phyloP scores from a whole-genome alignment of 2,329 filamentous ascomycete genomes.

The Aspergillus alliaceus region DNA sequence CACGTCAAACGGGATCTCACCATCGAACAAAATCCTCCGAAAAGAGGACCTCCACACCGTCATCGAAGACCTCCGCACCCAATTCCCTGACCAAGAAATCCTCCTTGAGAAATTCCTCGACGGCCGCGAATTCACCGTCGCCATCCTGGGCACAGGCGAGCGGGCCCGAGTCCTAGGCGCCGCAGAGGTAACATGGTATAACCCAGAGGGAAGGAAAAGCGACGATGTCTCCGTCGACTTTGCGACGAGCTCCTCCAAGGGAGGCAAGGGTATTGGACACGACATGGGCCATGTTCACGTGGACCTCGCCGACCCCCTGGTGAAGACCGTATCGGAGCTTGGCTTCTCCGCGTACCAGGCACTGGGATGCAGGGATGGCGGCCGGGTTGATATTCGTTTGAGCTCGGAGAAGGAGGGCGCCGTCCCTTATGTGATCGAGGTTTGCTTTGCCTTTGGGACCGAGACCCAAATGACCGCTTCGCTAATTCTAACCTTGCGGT shows the following conservation, averaged over 20 bases:
- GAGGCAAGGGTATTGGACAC: neutral
- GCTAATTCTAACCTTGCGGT: neutral
- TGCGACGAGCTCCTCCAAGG: constrained; percentile 9
- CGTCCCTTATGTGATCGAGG: constrained; percentile 15
- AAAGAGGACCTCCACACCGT: constrained; percentile 6
- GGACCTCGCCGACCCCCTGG: constrained; percentile 7
- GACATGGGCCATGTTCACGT: constrained; percentile 3
- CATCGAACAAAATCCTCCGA: constrained; percentile 13
- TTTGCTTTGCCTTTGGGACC: neutral
- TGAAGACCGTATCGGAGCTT: constrained; percentile 9
- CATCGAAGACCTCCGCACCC: constrained; percentile 13
- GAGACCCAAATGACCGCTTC: neutral
- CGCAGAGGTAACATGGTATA: constrained; percentile 14
- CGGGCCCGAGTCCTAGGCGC: constrained; percentile 17
- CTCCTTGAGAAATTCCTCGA: constrained; percentile 22
- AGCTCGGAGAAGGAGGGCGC: neutral
- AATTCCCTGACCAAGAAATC: constrained; percentile 15
- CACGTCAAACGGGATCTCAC: constrained; percentile 19
- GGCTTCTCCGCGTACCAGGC: constrained; percentile 12
- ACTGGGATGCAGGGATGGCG: constrained; percentile 15
- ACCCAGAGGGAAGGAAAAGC: neutral
- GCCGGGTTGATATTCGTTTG: constrained; percentile 18
- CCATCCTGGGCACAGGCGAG: constrained; percentile 19
- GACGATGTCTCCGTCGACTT: constrained; percentile 3
- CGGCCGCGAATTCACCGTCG: constrained; percentile 26